Conservation (phyloP, 768 basidiomycete species). For the Antrodiella citrinella region DNA sequence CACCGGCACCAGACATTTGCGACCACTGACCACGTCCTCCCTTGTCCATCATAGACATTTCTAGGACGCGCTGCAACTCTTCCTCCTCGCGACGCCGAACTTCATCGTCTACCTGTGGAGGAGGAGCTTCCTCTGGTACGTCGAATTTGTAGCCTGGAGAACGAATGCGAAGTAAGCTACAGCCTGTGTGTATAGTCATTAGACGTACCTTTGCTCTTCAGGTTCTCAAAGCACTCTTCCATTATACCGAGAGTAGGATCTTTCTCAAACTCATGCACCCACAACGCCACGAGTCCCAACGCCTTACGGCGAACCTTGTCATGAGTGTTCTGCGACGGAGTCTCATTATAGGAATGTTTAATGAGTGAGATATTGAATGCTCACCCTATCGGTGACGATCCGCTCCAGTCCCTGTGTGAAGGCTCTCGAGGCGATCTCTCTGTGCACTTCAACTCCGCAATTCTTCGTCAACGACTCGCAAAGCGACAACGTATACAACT, state of each 20-base stretch:
- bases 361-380: constrained; percentile 6
- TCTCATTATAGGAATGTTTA: background rate
- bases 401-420: constrained; percentile 89
- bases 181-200: background rate
- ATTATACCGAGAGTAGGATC: constrained; percentile 81
- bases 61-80: constrained; percentile 86
- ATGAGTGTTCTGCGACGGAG: constrained; percentile 77
- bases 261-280: constrained; percentile 79
- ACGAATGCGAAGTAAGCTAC: background rate
- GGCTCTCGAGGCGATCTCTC: constrained; percentile 82
- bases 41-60: constrained; percentile 88
- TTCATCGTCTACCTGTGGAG: constrained; percentile 70
- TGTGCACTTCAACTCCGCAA: constrained; percentile 69
- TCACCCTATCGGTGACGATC: constrained; percentile 80
- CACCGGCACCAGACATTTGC: constrained; percentile 31
- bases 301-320: constrained; percentile 81
- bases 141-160: constrained; percentile 66
- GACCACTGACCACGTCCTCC: constrained; percentile 64
- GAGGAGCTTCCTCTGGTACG: constrained; percentile 49
- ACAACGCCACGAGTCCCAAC: constrained; percentile 64
- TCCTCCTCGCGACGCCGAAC: constrained; percentile 83
- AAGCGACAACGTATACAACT: constrained; percentile 85
- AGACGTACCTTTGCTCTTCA: constrained; percentile 73
- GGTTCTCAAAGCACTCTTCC: constrained; percentile 77
- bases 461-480: constrained; percentile 90